These are phyloP conservation scores for Phytophthora sansomeana DNA, from an alignment of 352 stramenopile genomes.

Conservation along the genomic window DNA sequence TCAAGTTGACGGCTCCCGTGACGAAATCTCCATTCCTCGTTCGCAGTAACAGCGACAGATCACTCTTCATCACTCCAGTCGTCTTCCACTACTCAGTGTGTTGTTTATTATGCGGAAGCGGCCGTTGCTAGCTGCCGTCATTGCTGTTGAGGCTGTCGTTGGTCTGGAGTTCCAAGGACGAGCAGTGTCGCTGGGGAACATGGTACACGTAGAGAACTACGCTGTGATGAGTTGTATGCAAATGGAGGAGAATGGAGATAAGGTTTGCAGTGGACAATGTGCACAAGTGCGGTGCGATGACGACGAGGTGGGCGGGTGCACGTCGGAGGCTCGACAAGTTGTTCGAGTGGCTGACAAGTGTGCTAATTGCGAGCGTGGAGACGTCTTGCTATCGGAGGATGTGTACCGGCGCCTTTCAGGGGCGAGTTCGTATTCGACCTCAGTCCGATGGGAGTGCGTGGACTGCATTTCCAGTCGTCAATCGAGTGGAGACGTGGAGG, in stretches of 20 bases:
- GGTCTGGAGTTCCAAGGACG: slow-evolving; percentile 9
- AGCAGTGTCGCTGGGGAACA: neutral
- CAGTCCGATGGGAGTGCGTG: slow-evolving; percentile 37
- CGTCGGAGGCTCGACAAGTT: slow-evolving; percentile 11
- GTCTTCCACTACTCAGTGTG: no score
- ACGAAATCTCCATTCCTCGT: neutral
- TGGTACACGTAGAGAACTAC: slow-evolving; percentile 2
- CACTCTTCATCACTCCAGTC: slow-evolving; percentile 16
- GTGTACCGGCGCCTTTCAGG: slow-evolving; percentile 8
- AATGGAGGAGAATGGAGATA: neutral
- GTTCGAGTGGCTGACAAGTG: slow-evolving; percentile 29
- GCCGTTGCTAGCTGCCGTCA: slow-evolving; percentile 1
- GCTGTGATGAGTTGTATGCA: slow-evolving; percentile 25
- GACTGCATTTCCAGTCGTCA: slow-evolving; percentile 12
- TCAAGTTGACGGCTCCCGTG: slow-evolving; percentile 17
- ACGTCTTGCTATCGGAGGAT: slow-evolving; percentile 22
- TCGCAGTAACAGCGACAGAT: slow-evolving; percentile 5
- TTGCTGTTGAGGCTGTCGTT: neutral
- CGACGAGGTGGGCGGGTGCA: slow-evolving; percentile 2
- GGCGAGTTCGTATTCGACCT: neutral
- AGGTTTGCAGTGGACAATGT: slow-evolving; percentile 26
- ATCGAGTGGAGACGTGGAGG: neutral
- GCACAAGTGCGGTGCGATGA: slow-evolving; percentile 35
- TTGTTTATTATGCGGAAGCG: slow-evolving; percentile 15
- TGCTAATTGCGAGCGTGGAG: slow-evolving; percentile 6